Conservation (phyloP, 176 grass and related monocot species). For the Triticum timopheevii region DNA sequence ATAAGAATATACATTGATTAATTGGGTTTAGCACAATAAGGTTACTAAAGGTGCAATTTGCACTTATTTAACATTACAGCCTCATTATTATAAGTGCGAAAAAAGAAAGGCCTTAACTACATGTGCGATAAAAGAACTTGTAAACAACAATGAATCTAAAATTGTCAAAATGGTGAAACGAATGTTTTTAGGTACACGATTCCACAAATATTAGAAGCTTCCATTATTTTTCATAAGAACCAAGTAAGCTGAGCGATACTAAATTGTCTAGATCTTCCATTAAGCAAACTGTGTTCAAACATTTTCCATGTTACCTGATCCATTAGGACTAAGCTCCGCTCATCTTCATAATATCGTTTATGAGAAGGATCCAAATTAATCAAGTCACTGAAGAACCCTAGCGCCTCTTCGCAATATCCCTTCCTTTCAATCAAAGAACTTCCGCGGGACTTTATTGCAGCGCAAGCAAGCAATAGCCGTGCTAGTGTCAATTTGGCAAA, state of each 20-base stretch:
- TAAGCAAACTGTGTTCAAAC: constrained; percentile 3
- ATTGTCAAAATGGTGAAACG: neutral
- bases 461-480: constrained; percentile 67
- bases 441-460: constrained; percentile 54
- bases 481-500: constrained; percentile 83
- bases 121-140: neutral
- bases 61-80: neutral
- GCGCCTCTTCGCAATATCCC: constrained; percentile 68
- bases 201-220: constrained; percentile 15
- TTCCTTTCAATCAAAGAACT: constrained; percentile 44
- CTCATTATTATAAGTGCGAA: neutral
- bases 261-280: constrained; percentile 10
- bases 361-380: constrained; percentile 75
- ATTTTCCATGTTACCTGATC: constrained; percentile 68
- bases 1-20: neutral
- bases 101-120: neutral
- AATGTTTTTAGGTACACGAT: neutral
- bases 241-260: neutral
- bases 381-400: constrained; percentile 65
- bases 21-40: neutral
- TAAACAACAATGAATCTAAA: neutral
- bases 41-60: neutral
- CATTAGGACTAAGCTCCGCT: constrained; percentile 72
- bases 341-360: constrained; percentile 78
- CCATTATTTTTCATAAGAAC: neutral